phyloP scores from a whole-genome alignment of 768 basidiomycete species.

The Gautieria morchelliformis region DNA sequence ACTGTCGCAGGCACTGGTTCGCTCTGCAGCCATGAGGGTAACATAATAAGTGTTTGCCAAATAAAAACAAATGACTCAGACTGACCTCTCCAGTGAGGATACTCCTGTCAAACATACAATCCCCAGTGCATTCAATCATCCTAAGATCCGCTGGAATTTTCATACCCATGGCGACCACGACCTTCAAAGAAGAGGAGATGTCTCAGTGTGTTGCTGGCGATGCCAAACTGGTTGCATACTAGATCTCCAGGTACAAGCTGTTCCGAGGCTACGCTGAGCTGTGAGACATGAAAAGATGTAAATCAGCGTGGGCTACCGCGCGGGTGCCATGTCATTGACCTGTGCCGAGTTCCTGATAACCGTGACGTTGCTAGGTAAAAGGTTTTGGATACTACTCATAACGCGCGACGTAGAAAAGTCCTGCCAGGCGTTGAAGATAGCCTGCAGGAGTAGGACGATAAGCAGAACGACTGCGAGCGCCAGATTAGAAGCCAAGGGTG shows the following conservation, averaged over 20 bases:
- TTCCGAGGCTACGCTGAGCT: conserved; percentile 41
- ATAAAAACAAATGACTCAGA: conserved; percentile 17
- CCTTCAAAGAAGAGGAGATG: conserved; percentile 9
- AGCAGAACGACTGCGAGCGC: conserved; percentile 51
- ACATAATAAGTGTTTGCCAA: conserved; percentile 18
- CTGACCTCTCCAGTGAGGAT: conserved; percentile 55
- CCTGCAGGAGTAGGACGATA: conserved; percentile 29
- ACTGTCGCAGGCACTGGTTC: conserved; percentile 19
- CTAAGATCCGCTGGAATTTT: conserved; percentile 65
- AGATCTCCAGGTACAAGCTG: conserved; percentile 63
- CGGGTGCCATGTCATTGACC: conserved; percentile 8
- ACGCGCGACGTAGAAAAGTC: conserved; percentile 49
- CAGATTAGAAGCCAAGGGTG: conserved; percentile 45
- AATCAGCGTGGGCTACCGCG: background rate
- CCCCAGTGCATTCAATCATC: conserved; percentile 47
- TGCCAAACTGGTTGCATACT: background rate
- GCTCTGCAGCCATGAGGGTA: conserved; percentile 17
- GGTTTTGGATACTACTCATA: conserved; percentile 55
- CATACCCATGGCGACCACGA: conserved; percentile 53
- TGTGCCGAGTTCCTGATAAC: conserved; percentile 43
- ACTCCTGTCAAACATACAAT: conserved; percentile 52
- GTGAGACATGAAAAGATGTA: conserved; percentile 12
- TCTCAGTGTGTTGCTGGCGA: background rate
- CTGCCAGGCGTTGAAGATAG: conserved; percentile 39
- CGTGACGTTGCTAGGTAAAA: conserved; percentile 55